These are phyloP conservation scores for Ophiocordyceps robertsii DNA, from an alignment of 2,329 filamentous ascomycete genomes.

Conservation along the genomic window DNA sequence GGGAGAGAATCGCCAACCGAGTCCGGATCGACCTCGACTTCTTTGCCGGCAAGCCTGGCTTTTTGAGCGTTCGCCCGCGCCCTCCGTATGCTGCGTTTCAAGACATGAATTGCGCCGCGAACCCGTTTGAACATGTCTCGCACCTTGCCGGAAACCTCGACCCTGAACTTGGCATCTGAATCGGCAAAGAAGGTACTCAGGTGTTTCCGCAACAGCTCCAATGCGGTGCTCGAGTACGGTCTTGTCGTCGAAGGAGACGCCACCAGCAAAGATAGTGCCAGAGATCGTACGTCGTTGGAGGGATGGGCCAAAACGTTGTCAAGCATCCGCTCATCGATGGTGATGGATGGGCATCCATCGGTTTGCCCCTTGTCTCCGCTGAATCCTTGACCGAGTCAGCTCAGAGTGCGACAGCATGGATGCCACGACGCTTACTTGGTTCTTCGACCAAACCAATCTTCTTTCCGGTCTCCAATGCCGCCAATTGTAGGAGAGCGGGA, in stretches of 20 bases:
- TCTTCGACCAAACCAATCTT: conserved; percentile 57
- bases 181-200: conserved; percentile 67
- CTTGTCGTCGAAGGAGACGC: conserved; percentile 62
- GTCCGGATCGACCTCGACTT: conserved; percentile 3
- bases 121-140: conserved; percentile 68
- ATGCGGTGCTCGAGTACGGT: conserved; percentile 49
- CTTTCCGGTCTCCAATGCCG: conserved; percentile 58
- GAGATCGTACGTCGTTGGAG: conserved; percentile 54
- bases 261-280: conserved; percentile 71
- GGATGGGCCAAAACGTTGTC: conserved; percentile 39
- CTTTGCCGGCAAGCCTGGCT: conserved; percentile 8
- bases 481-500: conserved; percentile 46
- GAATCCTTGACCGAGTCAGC: conserved; percentile 10
- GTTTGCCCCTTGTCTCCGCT: conserved; percentile 6
- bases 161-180: conserved; percentile 72
- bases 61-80: conserved; percentile 21
- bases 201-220: conserved; percentile 50
- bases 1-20: conserved; percentile 10
- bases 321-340: conserved; percentile 29
- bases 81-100: conserved; percentile 31
- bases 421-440: conserved; percentile 30
- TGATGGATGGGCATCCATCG: conserved; percentile 13
- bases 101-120: conserved; percentile 47
- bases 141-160: conserved; percentile 63
- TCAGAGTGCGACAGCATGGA: neutral